Evolutionary conservation across 2,329 filamentous ascomycete genomes (phyloP).

Genomic region (Alternaria tenuissima): DNA sequence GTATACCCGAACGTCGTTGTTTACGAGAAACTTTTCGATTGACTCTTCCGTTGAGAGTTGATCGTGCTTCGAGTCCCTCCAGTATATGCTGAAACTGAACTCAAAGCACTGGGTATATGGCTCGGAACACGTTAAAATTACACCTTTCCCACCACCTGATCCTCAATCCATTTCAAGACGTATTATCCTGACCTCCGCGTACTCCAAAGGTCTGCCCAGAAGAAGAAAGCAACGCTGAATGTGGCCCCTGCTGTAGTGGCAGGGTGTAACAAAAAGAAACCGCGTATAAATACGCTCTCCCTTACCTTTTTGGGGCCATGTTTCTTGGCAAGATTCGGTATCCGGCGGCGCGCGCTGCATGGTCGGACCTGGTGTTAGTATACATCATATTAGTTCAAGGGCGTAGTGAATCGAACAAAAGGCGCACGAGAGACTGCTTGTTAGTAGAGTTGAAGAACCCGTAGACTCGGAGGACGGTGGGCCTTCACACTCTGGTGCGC

Average conservation of each 20-base stretch:
- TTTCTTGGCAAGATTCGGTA: background rate
- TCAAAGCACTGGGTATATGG: slow-evolving; percentile 18
- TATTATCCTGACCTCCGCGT: background rate
- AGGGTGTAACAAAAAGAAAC: slow-evolving; percentile 12
- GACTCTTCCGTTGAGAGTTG: background rate
- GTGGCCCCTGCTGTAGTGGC: background rate
- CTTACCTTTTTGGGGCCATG: slow-evolving; percentile 13
- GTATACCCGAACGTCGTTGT: background rate
- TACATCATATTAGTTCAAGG: slow-evolving; percentile 12
- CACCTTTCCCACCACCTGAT: background rate
- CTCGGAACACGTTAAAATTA: slow-evolving; percentile 1
- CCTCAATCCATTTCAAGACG: background rate
- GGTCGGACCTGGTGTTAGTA: slow-evolving; percentile 17
- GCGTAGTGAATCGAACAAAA: background rate
- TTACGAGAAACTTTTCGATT: slow-evolving; percentile 1
- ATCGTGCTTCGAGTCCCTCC: background rate
- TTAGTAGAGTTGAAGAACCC: slow-evolving; percentile 27
- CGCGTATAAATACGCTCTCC: slow-evolving; percentile 5
- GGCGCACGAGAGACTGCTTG: slow-evolving; percentile 19
- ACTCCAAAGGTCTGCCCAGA: background rate
- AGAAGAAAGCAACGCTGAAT: slow-evolving; percentile 6
- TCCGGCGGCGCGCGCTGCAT: background rate
- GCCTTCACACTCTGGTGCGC: slow-evolving; percentile 41
- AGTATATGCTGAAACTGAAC: background rate
- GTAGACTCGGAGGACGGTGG: slow-evolving; percentile 29